Conservation (phyloP, 2,329 filamentous ascomycete species). For the Fusarium sp. region DNA sequence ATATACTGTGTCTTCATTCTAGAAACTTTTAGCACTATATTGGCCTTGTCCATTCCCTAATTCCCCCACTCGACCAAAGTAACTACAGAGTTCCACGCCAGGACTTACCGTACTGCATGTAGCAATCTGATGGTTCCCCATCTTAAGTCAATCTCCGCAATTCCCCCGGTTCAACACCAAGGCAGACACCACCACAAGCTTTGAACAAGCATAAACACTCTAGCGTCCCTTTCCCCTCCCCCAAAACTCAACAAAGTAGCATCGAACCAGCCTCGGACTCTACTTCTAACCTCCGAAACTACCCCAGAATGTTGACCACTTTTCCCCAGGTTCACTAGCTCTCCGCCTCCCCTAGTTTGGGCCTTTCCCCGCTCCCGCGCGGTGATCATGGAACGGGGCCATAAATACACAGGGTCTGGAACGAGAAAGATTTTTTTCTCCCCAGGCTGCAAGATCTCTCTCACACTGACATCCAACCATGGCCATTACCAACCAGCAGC, state of each 20-base stretch:
- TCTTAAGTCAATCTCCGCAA: slow-evolving; percentile 22
- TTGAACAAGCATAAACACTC: neutral
- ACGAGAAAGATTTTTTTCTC: slow-evolving; percentile 4
- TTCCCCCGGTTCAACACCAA: slow-evolving; percentile 8
- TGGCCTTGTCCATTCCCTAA: neutral
- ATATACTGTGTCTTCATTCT: neutral
- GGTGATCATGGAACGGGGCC: slow-evolving; percentile 21
- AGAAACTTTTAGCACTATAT: too few relatives aligned
- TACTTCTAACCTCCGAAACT: slow-evolving; percentile 35
- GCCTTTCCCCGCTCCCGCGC: slow-evolving; percentile 30
- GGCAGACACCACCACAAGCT: slow-evolving; percentile 7
- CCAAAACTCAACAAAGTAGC: slow-evolving; percentile 9
- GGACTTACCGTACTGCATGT: neutral
- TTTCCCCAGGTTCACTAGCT: slow-evolving; percentile 20
- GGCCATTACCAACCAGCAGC: slow-evolving; percentile 15
- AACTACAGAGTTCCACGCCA: neutral
- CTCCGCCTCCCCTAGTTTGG: slow-evolving; percentile 21
- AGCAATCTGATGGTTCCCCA: neutral
- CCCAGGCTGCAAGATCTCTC: neutral
- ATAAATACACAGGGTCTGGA: slow-evolving; percentile 35
- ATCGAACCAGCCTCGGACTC: slow-evolving; percentile 19
- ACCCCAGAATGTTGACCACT: slow-evolving; percentile 4
- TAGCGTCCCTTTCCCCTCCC: slow-evolving; percentile 9
- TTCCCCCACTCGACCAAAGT: neutral
- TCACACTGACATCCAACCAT: slow-evolving; percentile 4